Conservation (phyloP, 495 filamentous ascomycete species). For the Penicillium cataractarum region DNA sequence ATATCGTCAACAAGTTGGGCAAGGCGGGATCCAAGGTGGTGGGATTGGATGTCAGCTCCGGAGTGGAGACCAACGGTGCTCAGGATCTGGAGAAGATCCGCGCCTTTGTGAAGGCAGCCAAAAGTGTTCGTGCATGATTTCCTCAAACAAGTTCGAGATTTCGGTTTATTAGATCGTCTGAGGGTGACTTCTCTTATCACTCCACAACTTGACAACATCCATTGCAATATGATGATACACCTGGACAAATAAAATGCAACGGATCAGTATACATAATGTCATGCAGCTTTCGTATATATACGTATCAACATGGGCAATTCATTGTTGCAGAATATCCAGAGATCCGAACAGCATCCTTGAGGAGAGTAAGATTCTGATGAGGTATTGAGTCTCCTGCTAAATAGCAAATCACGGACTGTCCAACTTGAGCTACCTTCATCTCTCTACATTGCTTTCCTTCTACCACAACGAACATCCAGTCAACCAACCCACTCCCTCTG, state of each 20-base stretch:
- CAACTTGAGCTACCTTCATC: neutral
- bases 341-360: too few species aligned
- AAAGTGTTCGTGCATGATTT: conserved; percentile 44
- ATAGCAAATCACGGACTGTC: neutral
- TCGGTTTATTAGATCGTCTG: conserved; percentile 6
- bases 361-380: too few species aligned
- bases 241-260: neutral
- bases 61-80: conserved; percentile 80
- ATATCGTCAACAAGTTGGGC: conserved; percentile 61
- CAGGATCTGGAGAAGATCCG: conserved; percentile 84
- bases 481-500: neutral
- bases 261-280: neutral
- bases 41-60: conserved; percentile 91
- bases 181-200: conserved; percentile 20
- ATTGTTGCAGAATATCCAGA: too few species aligned
- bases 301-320: neutral
- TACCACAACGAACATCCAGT: neutral
- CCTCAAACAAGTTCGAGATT: neutral
- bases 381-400: neutral
- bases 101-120: conserved; percentile 76
- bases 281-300: neutral
- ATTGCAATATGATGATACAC: conserved; percentile 12
- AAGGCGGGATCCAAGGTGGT: conserved; percentile 61
- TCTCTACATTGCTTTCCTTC: neutral
- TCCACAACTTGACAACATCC: conserved; percentile 12